phyloP scores from a whole-genome alignment of 176 grass and related monocot genomes.

The Carex kokanica region DNA sequence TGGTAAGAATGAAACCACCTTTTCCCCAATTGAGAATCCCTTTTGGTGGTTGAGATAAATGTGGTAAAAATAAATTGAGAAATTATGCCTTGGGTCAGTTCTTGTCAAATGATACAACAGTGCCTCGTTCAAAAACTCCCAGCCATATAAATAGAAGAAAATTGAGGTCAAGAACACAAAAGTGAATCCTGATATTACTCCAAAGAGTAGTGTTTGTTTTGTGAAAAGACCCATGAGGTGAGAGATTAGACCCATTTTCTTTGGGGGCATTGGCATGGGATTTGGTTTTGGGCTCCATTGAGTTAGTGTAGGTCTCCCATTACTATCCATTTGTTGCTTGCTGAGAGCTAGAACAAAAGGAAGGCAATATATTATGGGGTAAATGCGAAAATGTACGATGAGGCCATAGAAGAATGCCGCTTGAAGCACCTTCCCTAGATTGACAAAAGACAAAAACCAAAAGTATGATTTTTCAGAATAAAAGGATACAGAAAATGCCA shows the following conservation, averaged over 20 bases:
- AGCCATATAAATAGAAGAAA: conserved; percentile 88
- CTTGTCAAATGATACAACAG: conserved; percentile 88
- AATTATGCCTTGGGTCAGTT: conserved; percentile 91
- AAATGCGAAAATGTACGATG: conserved; percentile 93
- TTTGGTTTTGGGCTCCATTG: conserved; percentile 47
- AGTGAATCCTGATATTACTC: conserved; percentile 65
- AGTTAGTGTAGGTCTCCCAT: conserved; percentile 44
- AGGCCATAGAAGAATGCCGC: conserved; percentile 89
- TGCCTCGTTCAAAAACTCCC: conserved; percentile 93
- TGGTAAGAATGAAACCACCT: conserved; percentile 77
- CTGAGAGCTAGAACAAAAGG: conserved; percentile 75
- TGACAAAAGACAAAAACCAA: conserved; percentile 18
- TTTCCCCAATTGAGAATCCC: conserved; percentile 68
- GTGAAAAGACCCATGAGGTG: conserved; percentile 48
- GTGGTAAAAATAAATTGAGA: conserved; percentile 94
- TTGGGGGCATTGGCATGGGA: conserved; percentile 7
- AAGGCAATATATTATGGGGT: conserved; percentile 86
- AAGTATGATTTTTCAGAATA: conserved; percentile 7
- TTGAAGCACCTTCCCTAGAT: conserved; percentile 70
- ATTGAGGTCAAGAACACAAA: conserved; percentile 63
- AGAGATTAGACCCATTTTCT: conserved; percentile 24
- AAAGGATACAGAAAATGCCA: not conserved
- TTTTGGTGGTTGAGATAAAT: conserved; percentile 91
- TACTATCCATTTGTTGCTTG: conserved; percentile 36
- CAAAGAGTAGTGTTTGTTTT: conserved; percentile 57